Evolutionary conservation across 2,329 filamentous ascomycete species (phyloP), one percentile per base, ranked within the genome.

Genomic region (Phaeomoniella chlamydospora): DNA sequence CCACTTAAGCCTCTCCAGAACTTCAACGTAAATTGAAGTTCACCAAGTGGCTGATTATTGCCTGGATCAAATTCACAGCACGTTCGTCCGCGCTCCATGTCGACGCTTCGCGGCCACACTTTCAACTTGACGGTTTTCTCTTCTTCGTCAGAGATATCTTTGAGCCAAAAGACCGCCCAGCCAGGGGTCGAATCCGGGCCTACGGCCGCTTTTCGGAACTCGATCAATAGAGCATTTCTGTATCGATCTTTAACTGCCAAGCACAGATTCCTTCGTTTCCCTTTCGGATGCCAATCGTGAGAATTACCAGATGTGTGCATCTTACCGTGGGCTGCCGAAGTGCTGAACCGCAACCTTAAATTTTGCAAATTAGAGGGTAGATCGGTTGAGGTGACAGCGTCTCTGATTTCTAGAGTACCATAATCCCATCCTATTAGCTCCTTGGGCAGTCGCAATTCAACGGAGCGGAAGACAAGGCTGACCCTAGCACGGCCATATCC

Each of bases 381-480:
- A n/a, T 63, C 54, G 22, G 64, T 62, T 2, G 57, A 57, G 35
- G 60, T 64, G 10, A 76, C 56, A 0, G 59, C 49, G 0, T 69
- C 64, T n/a, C 69, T 63, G 30, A 83, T 58, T 42, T 81, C 73
- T 0, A 84, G 49, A 0, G 80, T 84, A 4, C 80, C 80, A 38
- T 75, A 78, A 15, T 81, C 74, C 77, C 79, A 84, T 2, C 80
- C 80, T 1, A 73, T 56, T 18, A 77, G 53, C 35, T 71, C 64
- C 4, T 54, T 59, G 1, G 75, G 74, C 2, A 75, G 57, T 45
- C 78, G 67, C 1, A 81, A 54, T 39, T 77, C 67, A 2, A 84
- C 65, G 38, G 76, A 80, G 31, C 80, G 69, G 67, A 80, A 85
- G 2, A 85, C 74, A 61, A 85, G 65, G 12, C 77, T 83, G 38